phyloP scores from a whole-genome alignment of 2,329 filamentous ascomycete genomes.

The Claviceps quebecensis region DNA sequence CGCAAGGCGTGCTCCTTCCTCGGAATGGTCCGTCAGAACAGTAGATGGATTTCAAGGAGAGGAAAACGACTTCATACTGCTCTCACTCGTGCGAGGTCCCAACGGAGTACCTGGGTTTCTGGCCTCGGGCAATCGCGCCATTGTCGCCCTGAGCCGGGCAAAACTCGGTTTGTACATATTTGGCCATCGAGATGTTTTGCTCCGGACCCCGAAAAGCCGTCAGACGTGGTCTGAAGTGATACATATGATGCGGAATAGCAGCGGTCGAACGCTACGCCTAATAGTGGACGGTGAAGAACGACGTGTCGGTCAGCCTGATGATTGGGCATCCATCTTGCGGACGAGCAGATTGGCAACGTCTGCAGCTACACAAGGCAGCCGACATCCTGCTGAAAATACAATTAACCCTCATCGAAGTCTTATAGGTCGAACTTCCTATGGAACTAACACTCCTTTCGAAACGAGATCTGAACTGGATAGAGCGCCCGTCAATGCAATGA shows the following conservation, averaged over 20 bases:
- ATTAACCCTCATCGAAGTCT: neutral
- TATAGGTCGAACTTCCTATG: neutral
- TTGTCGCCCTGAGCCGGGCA: conserved; percentile 53
- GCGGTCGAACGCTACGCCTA: conserved; percentile 10
- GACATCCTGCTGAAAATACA: neutral
- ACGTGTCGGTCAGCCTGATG: conserved; percentile 35
- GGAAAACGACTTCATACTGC: conserved; percentile 69
- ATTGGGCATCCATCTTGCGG: conserved; percentile 29
- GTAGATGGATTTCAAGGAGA: conserved; percentile 88
- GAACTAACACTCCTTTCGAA: neutral
- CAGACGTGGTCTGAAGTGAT: conserved; percentile 28
- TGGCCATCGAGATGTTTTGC: conserved; percentile 49
- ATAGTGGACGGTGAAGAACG: conserved; percentile 38
- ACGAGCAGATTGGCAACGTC: conserved; percentile 3
- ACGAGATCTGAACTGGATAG: neutral
- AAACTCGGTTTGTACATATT: conserved; percentile 73
- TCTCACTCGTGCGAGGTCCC: conserved; percentile 69
- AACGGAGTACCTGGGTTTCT: conserved; percentile 54
- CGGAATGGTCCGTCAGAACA: conserved; percentile 51
- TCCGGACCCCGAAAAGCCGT: conserved; percentile 27
- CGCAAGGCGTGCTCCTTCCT: conserved; percentile 7
- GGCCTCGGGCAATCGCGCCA: conserved; percentile 42
- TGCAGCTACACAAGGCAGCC: neutral
- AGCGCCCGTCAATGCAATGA: neutral
- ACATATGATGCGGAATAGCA: conserved; percentile 25